Conservation (phyloP, 1,284 basidiomycete genomes). For the Melanopsichium pennsylvanicum region DNA sequence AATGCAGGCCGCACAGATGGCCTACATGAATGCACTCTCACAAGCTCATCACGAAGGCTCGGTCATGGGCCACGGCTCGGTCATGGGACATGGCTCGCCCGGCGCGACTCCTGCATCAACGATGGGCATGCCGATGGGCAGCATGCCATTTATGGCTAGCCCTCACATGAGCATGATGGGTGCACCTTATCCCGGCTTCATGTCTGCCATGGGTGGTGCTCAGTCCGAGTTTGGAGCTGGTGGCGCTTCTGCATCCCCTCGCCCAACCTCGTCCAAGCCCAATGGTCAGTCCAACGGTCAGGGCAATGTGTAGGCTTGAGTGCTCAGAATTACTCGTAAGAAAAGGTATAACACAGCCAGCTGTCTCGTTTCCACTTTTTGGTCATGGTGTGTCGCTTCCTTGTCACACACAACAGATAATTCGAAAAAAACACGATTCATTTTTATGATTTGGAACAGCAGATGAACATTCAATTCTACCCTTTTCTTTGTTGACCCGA, state of each 20-base stretch:
- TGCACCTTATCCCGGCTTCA: slow-evolving; percentile 37
- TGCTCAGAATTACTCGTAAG: too few species aligned
- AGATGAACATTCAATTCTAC: slow-evolving; percentile 9
- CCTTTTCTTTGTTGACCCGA: too few species aligned
- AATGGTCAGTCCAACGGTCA: slow-evolving; percentile 21
- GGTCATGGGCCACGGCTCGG: slow-evolving; percentile 28
- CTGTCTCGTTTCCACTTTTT: too few species aligned
- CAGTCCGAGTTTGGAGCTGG: slow-evolving; percentile 22
- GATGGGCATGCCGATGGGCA: slow-evolving; percentile 41
- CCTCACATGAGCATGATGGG: slow-evolving; percentile 57
- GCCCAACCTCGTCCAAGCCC: slow-evolving; percentile 28
- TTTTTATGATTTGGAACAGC: not conserved
- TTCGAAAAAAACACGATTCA: too few species aligned
- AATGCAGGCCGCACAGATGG: slow-evolving; percentile 63
- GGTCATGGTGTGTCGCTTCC: too few species aligned
- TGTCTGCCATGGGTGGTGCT: slow-evolving; percentile 27
- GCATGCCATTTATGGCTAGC: slow-evolving; percentile 44
- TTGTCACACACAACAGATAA: too few species aligned
- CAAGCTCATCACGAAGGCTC: slow-evolving; percentile 42
- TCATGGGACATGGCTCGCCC: slow-evolving; percentile 31
- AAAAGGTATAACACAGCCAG: too few species aligned
- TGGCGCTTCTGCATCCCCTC: slow-evolving; percentile 11
- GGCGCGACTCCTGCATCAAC: slow-evolving; percentile 19
- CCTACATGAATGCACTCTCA: slow-evolving; percentile 58
- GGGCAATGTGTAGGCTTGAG: slow-evolving; percentile 4